A percentile compares a stretch with the other conserved stretches of the same genome.
phyloP scores from a whole-genome alignment of 192 early-diverging fungal genomes.

The Funneliformis mosseae region DNA sequence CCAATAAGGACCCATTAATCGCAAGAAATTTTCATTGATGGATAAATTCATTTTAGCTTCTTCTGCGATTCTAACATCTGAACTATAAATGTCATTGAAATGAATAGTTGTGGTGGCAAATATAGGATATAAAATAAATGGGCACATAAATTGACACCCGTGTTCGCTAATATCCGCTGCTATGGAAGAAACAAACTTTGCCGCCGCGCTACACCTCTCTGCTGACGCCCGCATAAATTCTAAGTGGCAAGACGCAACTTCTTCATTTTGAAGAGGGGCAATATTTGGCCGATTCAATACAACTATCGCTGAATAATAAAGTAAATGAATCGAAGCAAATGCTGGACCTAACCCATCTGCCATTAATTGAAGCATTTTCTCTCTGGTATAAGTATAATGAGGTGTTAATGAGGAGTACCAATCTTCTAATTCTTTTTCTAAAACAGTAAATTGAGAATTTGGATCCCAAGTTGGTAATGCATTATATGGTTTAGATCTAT shows the following conservation, averaged over 20 bases:
- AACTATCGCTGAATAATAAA: slow-evolving; percentile 51
- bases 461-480: slow-evolving; percentile 45
- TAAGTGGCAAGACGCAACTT: slow-evolving; percentile 28
- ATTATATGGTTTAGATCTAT: slow-evolving; percentile 41
- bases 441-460: slow-evolving; percentile 47
- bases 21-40: slow-evolving; percentile 46
- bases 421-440: slow-evolving; percentile 40
- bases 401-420: slow-evolving; percentile 46
- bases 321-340: slow-evolving; percentile 47
- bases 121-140: slow-evolving; percentile 51
- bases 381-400: slow-evolving; percentile 41
- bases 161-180: slow-evolving; percentile 40
- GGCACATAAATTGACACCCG: slow-evolving; percentile 39
- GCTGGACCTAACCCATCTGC: slow-evolving; percentile 37
- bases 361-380: slow-evolving; percentile 41
- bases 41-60: slow-evolving; percentile 46
- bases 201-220: slow-evolving; percentile 44
- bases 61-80: slow-evolving; percentile 38
- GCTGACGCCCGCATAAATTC: slow-evolving; percentile 46
- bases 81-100: slow-evolving; percentile 50
- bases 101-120: slow-evolving; percentile 57
- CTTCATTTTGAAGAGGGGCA: slow-evolving; percentile 35
- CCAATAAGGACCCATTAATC: slow-evolving; percentile 52
- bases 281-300: slow-evolving; percentile 53
- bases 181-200: slow-evolving; percentile 45